Percentiles rank a stretch among this genome's conserved stretches.
phyloP scores from a whole-genome alignment of 257 asterid species.

The Primulina tabacum region DNA sequence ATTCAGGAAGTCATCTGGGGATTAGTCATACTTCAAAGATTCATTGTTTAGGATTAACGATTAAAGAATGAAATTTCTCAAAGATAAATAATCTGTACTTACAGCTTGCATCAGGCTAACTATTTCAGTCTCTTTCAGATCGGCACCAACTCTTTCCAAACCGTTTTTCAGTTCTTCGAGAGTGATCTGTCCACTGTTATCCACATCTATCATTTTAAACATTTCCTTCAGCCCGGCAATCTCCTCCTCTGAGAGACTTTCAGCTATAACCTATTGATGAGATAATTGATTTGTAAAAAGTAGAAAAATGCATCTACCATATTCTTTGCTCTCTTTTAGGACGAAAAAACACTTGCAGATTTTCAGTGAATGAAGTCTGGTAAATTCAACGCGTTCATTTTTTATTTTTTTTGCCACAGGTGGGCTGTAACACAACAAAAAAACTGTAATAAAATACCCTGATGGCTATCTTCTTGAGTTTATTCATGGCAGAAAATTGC shows the following conservation, averaged over 20 bases:
- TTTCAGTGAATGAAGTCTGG: background rate
- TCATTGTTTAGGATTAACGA: background rate
- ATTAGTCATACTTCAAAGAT: background rate
- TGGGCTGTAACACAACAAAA: background rate
- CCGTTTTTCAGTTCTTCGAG: constrained; percentile 81
- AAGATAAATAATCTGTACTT: constrained; percentile 31
- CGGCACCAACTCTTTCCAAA: constrained; percentile 67
- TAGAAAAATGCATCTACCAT: background rate
- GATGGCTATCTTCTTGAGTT: constrained; percentile 67
- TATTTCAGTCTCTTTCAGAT: constrained; percentile 84
- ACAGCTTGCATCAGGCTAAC: constrained; percentile 73
- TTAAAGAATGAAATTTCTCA: background rate
- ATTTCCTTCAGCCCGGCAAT: constrained; percentile 82
- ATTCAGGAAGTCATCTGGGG: background rate
- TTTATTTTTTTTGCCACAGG: background rate
- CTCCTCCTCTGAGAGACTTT: constrained; percentile 82
- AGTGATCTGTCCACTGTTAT: constrained; percentile 82
- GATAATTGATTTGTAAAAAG: background rate
- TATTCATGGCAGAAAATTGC: constrained; percentile 69
- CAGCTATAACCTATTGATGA: constrained; percentile 68
- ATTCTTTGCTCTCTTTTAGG: background rate
- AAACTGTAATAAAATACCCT: constrained; percentile 39
- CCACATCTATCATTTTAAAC: constrained; percentile 76
- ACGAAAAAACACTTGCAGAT: background rate
- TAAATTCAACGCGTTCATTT: background rate